phyloP scores from a whole-genome alignment of 192 early-diverging fungal species.

The Backusella liffmaniae region DNA sequence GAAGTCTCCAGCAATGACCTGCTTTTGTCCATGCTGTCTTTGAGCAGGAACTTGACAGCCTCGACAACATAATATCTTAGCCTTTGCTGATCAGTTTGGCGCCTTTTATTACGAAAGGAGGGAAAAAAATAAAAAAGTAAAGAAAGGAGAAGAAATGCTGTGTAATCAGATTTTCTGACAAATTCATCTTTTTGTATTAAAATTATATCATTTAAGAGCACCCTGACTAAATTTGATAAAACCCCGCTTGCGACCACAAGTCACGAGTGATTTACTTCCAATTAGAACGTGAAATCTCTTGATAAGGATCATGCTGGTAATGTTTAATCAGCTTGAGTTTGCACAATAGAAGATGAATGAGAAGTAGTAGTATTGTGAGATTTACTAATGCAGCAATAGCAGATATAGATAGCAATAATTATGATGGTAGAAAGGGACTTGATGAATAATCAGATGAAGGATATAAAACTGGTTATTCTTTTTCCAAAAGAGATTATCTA shows the following conservation, averaged over 20 bases:
- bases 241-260: background rate
- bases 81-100: background rate
- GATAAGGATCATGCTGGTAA: background rate
- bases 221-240: background rate
- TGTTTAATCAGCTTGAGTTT: background rate
- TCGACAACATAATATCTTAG: background rate
- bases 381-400: background rate
- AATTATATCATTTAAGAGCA: slow-evolving; percentile 5
- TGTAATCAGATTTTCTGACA: background rate
- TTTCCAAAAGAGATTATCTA: too few relatives aligned
- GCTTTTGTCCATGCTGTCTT: background rate
- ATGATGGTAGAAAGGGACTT: background rate
- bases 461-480: background rate
- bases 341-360: too few relatives aligned
- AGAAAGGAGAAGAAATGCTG: background rate
- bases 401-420: background rate
- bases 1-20: slow-evolving; percentile 2
- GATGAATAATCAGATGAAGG: background rate
- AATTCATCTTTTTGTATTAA: background rate
- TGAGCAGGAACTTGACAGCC: background rate
- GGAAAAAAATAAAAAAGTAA: background rate
- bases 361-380: too few relatives aligned
- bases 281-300: background rate
- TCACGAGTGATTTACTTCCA: background rate
- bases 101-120: background rate